Percentiles rank a stretch among this genome's conserved stretches.
phyloP scores from a whole-genome alignment of 208 protist species.

The Novymonas esmeraldas region DNA sequence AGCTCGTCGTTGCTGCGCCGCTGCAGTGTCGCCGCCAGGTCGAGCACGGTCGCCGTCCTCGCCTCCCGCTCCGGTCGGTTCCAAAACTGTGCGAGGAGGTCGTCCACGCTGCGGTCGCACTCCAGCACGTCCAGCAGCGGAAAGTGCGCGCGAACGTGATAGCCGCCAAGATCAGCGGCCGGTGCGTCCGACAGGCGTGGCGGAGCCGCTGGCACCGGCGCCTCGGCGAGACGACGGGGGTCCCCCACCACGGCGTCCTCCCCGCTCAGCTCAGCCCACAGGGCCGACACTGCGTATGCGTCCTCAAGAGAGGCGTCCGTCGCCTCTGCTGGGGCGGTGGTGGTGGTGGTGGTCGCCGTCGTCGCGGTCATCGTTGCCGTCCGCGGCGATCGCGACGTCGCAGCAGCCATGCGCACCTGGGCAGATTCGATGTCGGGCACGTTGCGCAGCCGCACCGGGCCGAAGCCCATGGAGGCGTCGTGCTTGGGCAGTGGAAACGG shows the following conservation, averaged over 20 bases:
- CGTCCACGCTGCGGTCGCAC: slow-evolving; percentile 69
- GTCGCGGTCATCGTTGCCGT: neutral
- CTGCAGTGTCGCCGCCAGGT: slow-evolving; percentile 71
- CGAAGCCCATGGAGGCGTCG: slow-evolving; percentile 77
- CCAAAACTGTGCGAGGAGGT: slow-evolving; percentile 74
- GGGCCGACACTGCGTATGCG: slow-evolving; percentile 1
- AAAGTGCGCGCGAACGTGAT: slow-evolving; percentile 54
- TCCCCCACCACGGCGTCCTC: neutral
- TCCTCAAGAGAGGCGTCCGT: too few species aligned
- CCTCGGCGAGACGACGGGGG: neutral
- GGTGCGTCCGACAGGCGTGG: slow-evolving; percentile 1
- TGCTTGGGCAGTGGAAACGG: slow-evolving; percentile 88
- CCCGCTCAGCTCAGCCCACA: slow-evolving; percentile 13
- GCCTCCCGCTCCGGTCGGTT: slow-evolving; percentile 62
- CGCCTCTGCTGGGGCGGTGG: neutral
- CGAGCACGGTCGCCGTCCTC: slow-evolving; percentile 69
- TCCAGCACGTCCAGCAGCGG: slow-evolving; percentile 75
- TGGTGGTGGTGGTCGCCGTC: too few species aligned
- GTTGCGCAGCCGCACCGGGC: slow-evolving; percentile 73
- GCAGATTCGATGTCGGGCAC: slow-evolving; percentile 79
- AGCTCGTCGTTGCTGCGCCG: slow-evolving; percentile 70
- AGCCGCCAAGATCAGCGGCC: slow-evolving; percentile 43
- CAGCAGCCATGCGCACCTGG: slow-evolving; percentile 30
- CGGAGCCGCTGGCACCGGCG: neutral
- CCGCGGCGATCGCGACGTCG: neutral